Base-by-base conservation (phyloP, 2,329 filamentous ascomycete genomes). In the Fusarium sublunatum region DNA sequence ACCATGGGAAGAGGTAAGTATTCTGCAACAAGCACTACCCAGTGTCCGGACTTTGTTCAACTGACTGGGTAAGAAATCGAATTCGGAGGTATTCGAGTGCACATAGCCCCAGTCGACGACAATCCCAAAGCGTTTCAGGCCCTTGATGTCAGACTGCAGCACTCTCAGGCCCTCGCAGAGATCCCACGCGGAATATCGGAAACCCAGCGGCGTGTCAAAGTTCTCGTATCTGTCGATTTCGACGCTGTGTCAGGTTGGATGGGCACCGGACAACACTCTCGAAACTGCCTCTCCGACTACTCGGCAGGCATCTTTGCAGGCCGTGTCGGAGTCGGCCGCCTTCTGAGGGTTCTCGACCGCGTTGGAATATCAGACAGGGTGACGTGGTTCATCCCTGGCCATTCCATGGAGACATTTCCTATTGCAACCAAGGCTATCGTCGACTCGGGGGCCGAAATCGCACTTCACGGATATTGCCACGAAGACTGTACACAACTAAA, bases 211-310 rank as follows among this genome's bases (percentile, higher is more conserved):
- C n/a, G 54, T 74, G 19, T 75, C 69, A 6, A 57, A 26, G 25
- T 63, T 6, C 35, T 47, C 9, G 29, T 61, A 13, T 58, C 57
- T 15, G 69, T 78, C 28, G 83, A 86, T 68, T 85, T 86, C 62
- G 83, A 86, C 56, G 83, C 83, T 13, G 75, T 85, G 5, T 82
- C 81, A 2, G 79, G 80, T 48, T 85, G 79, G 79, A 75, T 84
- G 3, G 83, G 83, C n/a, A 84, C 82, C 83, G 72, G 76, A 76
- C 46, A 83, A 77, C 7, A 76, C 77, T n/a, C 57, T 22, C 32
- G 40, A n/a, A 64, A 61, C 46, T 46, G 42, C n/a, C 40, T 64
- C 9, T 42, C 61, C n/a, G 61, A 64, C 42, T 61, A 45, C 36
- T 53, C 47, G 2, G 19, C 53, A 15, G 61, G 58, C 28, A 53